These are phyloP conservation scores for Verticillium longisporum DNA, from an alignment of 2,329 filamentous ascomycete species.

Conservation along the genomic window DNA sequence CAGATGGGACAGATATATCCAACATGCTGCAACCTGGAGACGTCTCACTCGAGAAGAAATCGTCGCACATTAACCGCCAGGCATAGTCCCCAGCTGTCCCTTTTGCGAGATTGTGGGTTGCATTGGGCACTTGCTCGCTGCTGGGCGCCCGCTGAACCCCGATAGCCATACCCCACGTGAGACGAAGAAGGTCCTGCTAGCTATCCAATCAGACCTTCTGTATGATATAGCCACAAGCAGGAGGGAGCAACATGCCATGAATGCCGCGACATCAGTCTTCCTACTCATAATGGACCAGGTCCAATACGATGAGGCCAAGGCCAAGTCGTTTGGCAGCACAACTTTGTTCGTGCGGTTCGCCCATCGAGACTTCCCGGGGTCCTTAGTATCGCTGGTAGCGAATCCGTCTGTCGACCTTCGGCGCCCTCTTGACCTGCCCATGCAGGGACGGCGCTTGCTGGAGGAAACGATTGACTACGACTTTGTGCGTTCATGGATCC, in stretches of 20 bases:
- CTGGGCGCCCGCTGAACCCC: background rate
- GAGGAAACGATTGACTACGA: background rate
- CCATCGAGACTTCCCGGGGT: background rate
- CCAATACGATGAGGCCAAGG: background rate
- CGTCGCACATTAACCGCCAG: background rate
- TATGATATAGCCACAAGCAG: background rate
- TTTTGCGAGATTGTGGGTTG: background rate
- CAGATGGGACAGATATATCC: conserved; percentile 2
- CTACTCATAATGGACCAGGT: background rate
- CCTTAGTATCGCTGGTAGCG: background rate
- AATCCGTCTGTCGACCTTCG: background rate
- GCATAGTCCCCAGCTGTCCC: background rate
- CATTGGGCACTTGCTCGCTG: background rate
- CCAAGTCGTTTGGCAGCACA: background rate
- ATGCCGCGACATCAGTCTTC: background rate
- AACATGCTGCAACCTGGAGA: background rate
- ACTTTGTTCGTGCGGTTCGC: background rate
- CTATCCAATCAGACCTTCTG: background rate
- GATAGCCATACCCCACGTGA: background rate
- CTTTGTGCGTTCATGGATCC: background rate
- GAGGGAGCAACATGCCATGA: background rate
- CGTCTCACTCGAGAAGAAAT: background rate
- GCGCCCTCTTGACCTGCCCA: background rate
- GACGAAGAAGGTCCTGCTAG: background rate
- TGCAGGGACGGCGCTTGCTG: background rate